Evolutionary conservation across 2,329 filamentous ascomycete species (phyloP).

Genomic region (Chalaropsis ovoidea): DNA sequence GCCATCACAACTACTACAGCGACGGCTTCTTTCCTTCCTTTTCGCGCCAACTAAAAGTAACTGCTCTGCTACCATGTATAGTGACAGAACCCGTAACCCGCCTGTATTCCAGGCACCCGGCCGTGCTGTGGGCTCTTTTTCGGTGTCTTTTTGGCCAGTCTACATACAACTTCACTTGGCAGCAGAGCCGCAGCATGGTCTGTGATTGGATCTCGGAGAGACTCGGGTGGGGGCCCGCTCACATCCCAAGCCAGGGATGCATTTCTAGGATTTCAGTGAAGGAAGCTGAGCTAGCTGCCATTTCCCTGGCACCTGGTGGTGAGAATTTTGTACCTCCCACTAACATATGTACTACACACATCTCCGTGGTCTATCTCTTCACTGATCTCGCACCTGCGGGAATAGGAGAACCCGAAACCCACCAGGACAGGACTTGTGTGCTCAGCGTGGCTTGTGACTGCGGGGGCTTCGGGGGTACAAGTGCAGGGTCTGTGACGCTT

Average conservation of each 20-base stretch:
- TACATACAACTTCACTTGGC: not conserved
- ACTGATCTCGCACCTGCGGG: not conserved
- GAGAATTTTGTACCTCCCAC: not conserved
- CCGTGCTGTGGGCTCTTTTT: not conserved
- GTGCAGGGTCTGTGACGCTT: not conserved
- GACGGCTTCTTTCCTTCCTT: not conserved
- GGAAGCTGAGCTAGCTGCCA: constrained; percentile 2
- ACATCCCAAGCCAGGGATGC: constrained; percentile 1
- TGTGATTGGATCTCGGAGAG: constrained; percentile 16
- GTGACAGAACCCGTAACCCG: not conserved
- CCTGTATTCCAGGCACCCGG: not conserved
- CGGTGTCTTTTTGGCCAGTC: not conserved
- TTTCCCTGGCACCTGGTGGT: not conserved
- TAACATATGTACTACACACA: not conserved
- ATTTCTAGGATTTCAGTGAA: not conserved
- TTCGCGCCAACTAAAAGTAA: not conserved
- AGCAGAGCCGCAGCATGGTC: constrained; percentile 16
- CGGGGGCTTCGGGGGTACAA: not conserved
- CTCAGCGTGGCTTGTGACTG: not conserved
- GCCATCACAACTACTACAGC: not conserved
- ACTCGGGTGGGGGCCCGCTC: constrained; percentile 6
- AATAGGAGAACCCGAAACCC: not conserved
- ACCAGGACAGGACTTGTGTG: not conserved
- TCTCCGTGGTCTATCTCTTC: not conserved
- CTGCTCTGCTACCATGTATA: too few relatives aligned